Percentiles rank a stretch among this genome's conserved stretches.
Evolutionary conservation across 1,139 yeast species (phyloP).

Genomic region (Suhomyces anneliseae): DNA sequence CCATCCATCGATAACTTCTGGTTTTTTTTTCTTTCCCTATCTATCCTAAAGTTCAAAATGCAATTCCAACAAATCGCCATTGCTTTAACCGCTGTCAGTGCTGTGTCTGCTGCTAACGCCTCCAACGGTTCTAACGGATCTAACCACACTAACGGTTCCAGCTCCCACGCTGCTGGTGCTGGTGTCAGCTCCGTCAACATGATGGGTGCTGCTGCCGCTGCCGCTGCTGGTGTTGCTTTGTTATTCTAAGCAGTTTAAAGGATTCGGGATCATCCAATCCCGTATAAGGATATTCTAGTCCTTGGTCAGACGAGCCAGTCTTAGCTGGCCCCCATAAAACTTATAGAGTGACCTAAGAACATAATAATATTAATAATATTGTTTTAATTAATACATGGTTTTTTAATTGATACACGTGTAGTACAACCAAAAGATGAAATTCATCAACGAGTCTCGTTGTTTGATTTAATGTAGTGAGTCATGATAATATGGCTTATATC

Average conservation of each 20-base stretch:
- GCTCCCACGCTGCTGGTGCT: slow-evolving; percentile 22
- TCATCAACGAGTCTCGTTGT: too few relatives aligned
- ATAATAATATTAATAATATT: not conserved
- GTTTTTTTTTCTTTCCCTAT: slow-evolving; percentile 6
- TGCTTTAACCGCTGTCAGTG: slow-evolving; percentile 47
- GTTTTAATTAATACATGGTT: slow-evolving; percentile 7
- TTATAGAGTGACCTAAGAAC: slow-evolving; percentile 7
- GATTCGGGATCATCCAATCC: not conserved
- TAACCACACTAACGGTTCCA: slow-evolving; percentile 26
- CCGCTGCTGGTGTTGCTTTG: slow-evolving; percentile 49
- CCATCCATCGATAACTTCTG: not conserved
- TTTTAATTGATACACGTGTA: not conserved
- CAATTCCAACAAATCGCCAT: slow-evolving; percentile 47
- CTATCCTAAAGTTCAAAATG: slow-evolving; percentile 28
- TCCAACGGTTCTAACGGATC: slow-evolving; percentile 33
- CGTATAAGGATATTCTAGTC: not conserved
- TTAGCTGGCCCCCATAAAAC: slow-evolving; percentile 6
- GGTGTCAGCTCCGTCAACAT: slow-evolving; percentile 14
- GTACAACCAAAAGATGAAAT: too few relatives aligned
- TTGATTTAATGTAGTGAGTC: too few relatives aligned
- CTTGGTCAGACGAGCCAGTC: slow-evolving; percentile 9
- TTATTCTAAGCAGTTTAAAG: slow-evolving; percentile 35
- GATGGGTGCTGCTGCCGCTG: slow-evolving; percentile 42
- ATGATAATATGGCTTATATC: too few relatives aligned
- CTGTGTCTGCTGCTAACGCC: slow-evolving; percentile 45